Conservation (phyloP, 2,329 filamentous ascomycete species). For the Aspergillus pseudotamarii region DNA sequence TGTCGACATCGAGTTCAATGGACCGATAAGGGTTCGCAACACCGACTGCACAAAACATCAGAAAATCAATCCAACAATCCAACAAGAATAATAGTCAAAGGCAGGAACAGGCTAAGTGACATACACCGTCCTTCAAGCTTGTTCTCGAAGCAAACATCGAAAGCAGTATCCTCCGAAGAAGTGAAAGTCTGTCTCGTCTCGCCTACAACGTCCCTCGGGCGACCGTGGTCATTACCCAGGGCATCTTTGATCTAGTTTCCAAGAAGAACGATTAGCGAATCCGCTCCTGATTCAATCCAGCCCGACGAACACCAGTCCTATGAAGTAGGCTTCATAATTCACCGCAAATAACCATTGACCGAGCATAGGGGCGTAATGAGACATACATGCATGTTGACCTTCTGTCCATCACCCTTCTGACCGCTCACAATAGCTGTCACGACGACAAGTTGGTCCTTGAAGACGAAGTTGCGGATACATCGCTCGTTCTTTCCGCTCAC, state of each 20-base stretch:
- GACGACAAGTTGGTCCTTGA: slow-evolving; percentile 88
- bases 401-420: slow-evolving; percentile 86
- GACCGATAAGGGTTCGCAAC: slow-evolving; percentile 62
- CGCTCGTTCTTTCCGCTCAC: slow-evolving; percentile 70
- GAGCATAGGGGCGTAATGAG: not conserved
- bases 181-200: slow-evolving; percentile 94
- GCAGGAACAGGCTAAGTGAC: slow-evolving; percentile 35
- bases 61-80: not conserved
- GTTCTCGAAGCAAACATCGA: slow-evolving; percentile 97
- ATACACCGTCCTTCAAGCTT: slow-evolving; percentile 67
- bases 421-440: slow-evolving; percentile 89
- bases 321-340: not conserved
- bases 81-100: not conserved
- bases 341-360: not conserved
- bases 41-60: slow-evolving; percentile 28
- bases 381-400: slow-evolving; percentile 86
- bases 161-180: slow-evolving; percentile 84
- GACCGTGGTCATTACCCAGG: slow-evolving; percentile 93
- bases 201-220: slow-evolving; percentile 85
- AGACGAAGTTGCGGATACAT: slow-evolving; percentile 96
- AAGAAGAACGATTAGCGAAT: slow-evolving; percentile 13
- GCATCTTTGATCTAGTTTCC: slow-evolving; percentile 81
- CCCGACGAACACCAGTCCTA: not conserved
- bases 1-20: slow-evolving; percentile 92
- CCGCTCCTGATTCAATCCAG: not conserved